Evolutionary conservation across 495 filamentous ascomycete genomes (phyloP), one percentile per base, ranked within the genome.

Genomic region (Xylaria grammica): DNA sequence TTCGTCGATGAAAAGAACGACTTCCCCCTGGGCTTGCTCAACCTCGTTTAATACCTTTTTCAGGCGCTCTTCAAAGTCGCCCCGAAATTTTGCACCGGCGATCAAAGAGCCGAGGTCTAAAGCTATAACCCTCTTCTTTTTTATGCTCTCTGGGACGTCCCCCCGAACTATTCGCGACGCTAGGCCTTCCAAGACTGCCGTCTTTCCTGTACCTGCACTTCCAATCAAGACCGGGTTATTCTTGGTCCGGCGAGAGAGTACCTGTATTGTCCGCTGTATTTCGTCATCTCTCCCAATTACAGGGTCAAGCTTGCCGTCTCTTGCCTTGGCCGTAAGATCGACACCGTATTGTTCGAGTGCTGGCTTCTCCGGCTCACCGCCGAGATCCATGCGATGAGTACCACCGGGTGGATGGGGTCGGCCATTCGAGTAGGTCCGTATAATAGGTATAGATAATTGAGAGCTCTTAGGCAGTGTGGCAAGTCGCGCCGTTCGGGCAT

Each of bases 221-320:
- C 95, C 95, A 63, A 97, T 97, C 30, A 97, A 80, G 20, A 97
- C 94, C 1, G 95, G 95, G 65, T 98, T 98, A 73, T 99, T 98
- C 76, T 98, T 99, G 5, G 95, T 97, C 52, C 95, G 83, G 60
- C 95, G 83, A 11, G 94, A 97, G 13, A 99, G 79, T 26, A 99
- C 86, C 69, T 99, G 95, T 34, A 99, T 97, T 4, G 94, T 97
- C 50, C 96, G 83, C 72, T 97, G 91, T 51, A 97, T 96, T 77
- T 97, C 93, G 8, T 86, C 82, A 67, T 97, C 93, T 73, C 95
- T 84, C 22, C 95, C 95, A 75, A 99, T 97, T 6, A 98, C 93
- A 1, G 95, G 95, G 69, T 99, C 95, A 6, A 99, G 83, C 74
- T 97, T 97, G 49, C 95, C 95, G 27, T 88, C 90, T 71, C 84